Evolutionary conservation across 257 asterid genomes (phyloP), one percentile per base, ranked within the genome.

Genomic region (Jaltomata sinuosa): DNA sequence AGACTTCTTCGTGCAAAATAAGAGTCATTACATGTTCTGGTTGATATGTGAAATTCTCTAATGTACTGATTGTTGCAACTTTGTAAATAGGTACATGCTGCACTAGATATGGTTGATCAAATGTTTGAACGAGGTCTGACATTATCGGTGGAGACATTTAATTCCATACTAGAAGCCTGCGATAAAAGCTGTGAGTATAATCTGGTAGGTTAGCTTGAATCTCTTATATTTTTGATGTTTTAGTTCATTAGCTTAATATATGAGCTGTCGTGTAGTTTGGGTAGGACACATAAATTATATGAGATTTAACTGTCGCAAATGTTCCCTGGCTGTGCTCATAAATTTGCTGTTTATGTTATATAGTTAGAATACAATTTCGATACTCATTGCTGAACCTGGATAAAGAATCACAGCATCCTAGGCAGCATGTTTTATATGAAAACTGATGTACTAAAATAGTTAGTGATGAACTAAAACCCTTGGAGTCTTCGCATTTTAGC

Each of bases 81-180:
- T 64, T 84, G 81, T 82, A 19, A n/a, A 21, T 84, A 95, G 98
- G 98, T 96, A 81, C 96, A 93, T 71, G 90, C 86, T 72, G 99
- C 97, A 50, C 93, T 97, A 83, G 85, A 88, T 86, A 53, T 97
- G 53, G 90, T 91, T 10, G 97, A 91, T 36, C 90, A 85, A 83
- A 92, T 94, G 65, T 86, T 89, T 54, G 88, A 85, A 83, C 90
- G 88, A 82, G 97, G 97, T 68, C 40, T 85, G 80, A 53, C 89
- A 57, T 52, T 93, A 88, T 84, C 95, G 53, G 16, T 90, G 71
- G 91, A 87, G 86, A 85, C 90, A 67, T 87, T 92, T 85, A 94
- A 94, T 90, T 85, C 86, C 45, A 68, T 97, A 84, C 89, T 95
- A 83, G 93, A 84, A 84, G 94, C 95, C 78, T 95, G 98, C 88